These are phyloP conservation scores for Boletus edulis DNA, from an alignment of 768 basidiomycete genomes.

Conservation along the genomic window DNA sequence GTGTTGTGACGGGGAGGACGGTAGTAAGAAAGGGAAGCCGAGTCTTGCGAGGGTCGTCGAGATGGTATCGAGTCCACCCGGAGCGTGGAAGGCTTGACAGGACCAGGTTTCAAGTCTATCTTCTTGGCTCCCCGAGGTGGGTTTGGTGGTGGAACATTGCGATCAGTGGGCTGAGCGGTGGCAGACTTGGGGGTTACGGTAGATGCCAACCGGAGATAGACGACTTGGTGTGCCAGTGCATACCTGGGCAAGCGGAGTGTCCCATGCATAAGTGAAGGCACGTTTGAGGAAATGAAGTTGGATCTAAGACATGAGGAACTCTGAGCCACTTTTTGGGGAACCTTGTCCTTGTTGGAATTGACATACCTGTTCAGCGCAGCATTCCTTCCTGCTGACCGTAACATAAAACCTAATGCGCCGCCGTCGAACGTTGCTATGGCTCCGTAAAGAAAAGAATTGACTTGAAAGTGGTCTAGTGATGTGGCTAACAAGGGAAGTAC, in stretches of 20 bases:
- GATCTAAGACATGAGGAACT: slow-evolving; percentile 9
- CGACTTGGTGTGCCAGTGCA: not conserved
- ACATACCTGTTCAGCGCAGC: slow-evolving; percentile 39
- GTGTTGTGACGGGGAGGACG: slow-evolving; percentile 24
- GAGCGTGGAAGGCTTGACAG: slow-evolving; percentile 44
- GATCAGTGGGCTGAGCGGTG: slow-evolving; percentile 12
- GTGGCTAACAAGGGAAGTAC: not conserved
- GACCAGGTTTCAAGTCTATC: slow-evolving; percentile 63
- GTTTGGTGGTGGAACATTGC: slow-evolving; percentile 27
- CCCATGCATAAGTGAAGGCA: not conserved
- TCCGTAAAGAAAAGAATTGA: slow-evolving; percentile 9
- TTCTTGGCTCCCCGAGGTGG: slow-evolving; percentile 40
- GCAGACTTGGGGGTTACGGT: slow-evolving; percentile 29
- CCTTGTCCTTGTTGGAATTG: not conserved
- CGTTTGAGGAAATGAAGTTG: slow-evolving; percentile 13
- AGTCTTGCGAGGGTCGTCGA: slow-evolving; percentile 22
- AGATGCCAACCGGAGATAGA: slow-evolving; percentile 24
- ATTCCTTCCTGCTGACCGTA: slow-evolving; percentile 37
- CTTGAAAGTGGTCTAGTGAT: not conserved
- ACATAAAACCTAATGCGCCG: slow-evolving; percentile 34
- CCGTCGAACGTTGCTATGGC: slow-evolving; percentile 1
- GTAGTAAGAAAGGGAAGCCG: slow-evolving; percentile 24
- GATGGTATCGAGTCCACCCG: slow-evolving; percentile 16
- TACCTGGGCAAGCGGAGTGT: not conserved
- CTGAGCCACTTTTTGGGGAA: slow-evolving; percentile 1